Percentiles rank a stretch among this genome's conserved stretches.
Conservation (phyloP, 2,329 filamentous ascomycete genomes). For the Hypoxylon sp. region DNA sequence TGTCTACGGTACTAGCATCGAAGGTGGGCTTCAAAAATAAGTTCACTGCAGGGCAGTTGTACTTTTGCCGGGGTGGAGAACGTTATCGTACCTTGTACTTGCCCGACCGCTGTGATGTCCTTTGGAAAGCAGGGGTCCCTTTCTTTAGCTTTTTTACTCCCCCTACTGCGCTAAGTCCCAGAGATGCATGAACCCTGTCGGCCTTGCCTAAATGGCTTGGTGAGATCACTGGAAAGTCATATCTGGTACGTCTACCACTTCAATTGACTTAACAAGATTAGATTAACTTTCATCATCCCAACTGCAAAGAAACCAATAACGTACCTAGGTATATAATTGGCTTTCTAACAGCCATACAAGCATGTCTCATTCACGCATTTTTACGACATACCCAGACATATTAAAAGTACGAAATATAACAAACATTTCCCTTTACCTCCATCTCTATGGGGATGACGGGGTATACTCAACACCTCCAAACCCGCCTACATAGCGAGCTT, state of each 20-base stretch:
- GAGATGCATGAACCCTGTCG: conserved; percentile 48
- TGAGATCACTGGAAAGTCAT: conserved; percentile 36
- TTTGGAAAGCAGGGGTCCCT: conserved; percentile 9
- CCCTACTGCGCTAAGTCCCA: conserved; percentile 50
- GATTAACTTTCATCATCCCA: conserved; percentile 33
- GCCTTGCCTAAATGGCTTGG: conserved; percentile 38
- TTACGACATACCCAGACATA: conserved; percentile 25
- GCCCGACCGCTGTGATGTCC: conserved; percentile 10
- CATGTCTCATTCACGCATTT: conserved; percentile 36
- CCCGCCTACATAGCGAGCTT: neutral
- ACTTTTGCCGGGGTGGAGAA: conserved; percentile 12
- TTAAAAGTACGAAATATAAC: conserved; percentile 5
- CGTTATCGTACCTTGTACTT: conserved; percentile 15
- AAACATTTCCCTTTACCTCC: neutral
- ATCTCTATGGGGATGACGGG: conserved; percentile 6
- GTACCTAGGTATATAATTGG: conserved; percentile 5
- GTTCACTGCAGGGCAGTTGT: conserved; percentile 25
- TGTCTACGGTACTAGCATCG: neutral
- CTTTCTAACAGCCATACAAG: conserved; percentile 6
- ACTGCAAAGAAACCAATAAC: conserved; percentile 27
- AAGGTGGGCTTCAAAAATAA: conserved; percentile 11
- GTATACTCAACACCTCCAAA: neutral
- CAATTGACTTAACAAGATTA: conserved; percentile 30
- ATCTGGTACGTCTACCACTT: conserved; percentile 17
- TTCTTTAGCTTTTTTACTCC: conserved; percentile 23